These are phyloP conservation scores for Davidsoniella virescens DNA, from an alignment of 2,329 filamentous ascomycete genomes.

Conservation along the genomic window DNA sequence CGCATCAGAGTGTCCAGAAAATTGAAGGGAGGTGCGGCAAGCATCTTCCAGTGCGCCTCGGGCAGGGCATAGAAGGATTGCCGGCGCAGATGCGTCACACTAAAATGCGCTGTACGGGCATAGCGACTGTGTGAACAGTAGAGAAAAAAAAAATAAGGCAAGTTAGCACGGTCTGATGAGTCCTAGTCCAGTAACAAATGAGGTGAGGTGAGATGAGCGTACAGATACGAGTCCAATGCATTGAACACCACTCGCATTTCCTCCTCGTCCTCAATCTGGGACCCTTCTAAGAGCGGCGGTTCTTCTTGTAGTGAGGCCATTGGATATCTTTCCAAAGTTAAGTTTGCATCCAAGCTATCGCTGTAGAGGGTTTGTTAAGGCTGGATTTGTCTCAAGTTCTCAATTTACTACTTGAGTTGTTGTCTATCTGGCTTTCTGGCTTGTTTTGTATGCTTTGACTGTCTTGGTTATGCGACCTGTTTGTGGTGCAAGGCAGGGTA, in stretches of 20 bases:
- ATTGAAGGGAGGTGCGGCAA: conserved; percentile 68
- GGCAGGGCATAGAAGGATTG: conserved; percentile 89
- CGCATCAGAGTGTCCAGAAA: conserved; percentile 62
- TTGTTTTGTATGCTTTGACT: not conserved
- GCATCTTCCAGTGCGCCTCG: conserved; percentile 64
- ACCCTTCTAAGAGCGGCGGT: conserved; percentile 9
- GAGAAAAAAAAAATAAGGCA: conserved; percentile 15
- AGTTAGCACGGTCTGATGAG: too few species aligned
- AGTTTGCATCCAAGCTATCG: not conserved
- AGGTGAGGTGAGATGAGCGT: conserved; percentile 22
- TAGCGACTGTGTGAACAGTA: conserved; percentile 49
- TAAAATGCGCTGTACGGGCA: conserved; percentile 68
- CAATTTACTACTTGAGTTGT: not conserved
- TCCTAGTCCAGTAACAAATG: too few species aligned
- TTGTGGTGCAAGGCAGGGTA: too few species aligned
- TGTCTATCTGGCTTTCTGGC: not conserved
- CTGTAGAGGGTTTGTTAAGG: too few species aligned
- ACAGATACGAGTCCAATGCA: conserved; percentile 82
- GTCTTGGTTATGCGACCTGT: not conserved
- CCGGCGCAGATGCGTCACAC: conserved; percentile 76
- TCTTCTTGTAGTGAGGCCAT: not conserved
- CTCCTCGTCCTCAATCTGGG: conserved; percentile 43
- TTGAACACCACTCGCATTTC: conserved; percentile 67
- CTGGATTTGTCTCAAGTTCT: too few species aligned
- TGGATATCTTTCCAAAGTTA: not conserved